phyloP scores from a whole-genome alignment of 495 filamentous ascomycete species.

The Penicillium taxi region DNA sequence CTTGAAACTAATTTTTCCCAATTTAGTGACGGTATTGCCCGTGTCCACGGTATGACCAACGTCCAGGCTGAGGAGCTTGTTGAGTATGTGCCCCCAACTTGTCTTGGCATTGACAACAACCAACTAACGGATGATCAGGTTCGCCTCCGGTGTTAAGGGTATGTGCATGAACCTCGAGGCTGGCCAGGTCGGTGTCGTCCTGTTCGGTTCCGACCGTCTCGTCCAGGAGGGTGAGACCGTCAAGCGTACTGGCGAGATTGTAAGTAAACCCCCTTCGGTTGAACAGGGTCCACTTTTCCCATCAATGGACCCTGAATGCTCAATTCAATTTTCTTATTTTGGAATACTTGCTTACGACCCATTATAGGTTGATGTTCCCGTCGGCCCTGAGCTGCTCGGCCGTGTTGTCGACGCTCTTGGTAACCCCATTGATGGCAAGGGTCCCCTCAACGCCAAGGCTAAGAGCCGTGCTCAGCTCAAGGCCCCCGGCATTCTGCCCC shows the following conservation, averaged over 20 bases:
- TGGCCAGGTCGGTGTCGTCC: slow-evolving; percentile 99
- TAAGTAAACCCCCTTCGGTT: slow-evolving; percentile 41
- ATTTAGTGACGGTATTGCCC: slow-evolving; percentile 97
- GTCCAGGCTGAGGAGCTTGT: slow-evolving; percentile 99
- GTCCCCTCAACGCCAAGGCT: slow-evolving; percentile 82
- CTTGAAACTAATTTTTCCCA: slow-evolving; percentile 17
- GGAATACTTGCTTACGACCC: slow-evolving; percentile 18
- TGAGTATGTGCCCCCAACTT: slow-evolving; percentile 63
- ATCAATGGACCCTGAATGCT: neutral
- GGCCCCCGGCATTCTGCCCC: slow-evolving; percentile 96
- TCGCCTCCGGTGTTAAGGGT: slow-evolving; percentile 98
- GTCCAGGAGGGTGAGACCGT: slow-evolving; percentile 99
- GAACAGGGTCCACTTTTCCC: neutral
- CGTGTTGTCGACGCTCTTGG: slow-evolving; percentile 98
- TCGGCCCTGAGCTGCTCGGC: slow-evolving; percentile 85
- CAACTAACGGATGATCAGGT: slow-evolving; percentile 55
- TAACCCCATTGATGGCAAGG: slow-evolving; percentile 99
- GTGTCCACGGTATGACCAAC: slow-evolving; percentile 99
- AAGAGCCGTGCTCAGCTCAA: slow-evolving; percentile 97
- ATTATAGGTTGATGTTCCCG: slow-evolving; percentile 86
- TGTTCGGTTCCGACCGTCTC: slow-evolving; percentile 99
- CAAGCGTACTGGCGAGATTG: slow-evolving; percentile 99
- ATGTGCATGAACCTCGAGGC: slow-evolving; percentile 99
- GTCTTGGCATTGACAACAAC: slow-evolving; percentile 15
- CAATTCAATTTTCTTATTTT: neutral